Evolutionary conservation across 108 stramenopile species (phyloP).

Genomic region (Cylindrotheca fusiformis): DNA sequence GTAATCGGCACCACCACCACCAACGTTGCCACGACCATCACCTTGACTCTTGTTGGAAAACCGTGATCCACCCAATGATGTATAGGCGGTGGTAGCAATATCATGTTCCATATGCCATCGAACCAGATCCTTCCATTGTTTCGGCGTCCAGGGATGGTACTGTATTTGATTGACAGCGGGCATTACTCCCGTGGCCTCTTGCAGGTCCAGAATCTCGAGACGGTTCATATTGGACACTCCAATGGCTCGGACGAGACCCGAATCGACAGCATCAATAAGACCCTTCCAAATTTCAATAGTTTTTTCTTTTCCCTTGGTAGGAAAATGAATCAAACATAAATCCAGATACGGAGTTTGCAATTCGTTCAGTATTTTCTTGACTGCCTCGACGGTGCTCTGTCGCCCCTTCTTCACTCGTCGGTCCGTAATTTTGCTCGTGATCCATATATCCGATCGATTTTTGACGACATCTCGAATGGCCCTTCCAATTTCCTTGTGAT

Average conservation of each 20-base stretch:
- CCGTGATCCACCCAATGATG: conserved; percentile 37
- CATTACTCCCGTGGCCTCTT: conserved; percentile 47
- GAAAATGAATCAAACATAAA: conserved; percentile 32
- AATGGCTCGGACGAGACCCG: conserved; percentile 51
- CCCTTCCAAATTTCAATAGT: conserved; percentile 80
- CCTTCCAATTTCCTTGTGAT: conserved; percentile 14
- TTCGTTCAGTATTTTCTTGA: neutral
- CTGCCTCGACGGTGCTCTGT: conserved; percentile 5
- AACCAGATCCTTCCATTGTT: conserved; percentile 50
- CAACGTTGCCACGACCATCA: neutral
- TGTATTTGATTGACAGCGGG: conserved; percentile 87
- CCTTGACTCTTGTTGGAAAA: too few species aligned
- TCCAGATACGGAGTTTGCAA: conserved; percentile 10
- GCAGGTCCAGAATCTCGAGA: conserved; percentile 38
- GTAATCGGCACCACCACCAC: too few species aligned
- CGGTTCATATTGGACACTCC: conserved; percentile 76
- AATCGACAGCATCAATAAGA: conserved; percentile 59
- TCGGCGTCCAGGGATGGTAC: conserved; percentile 58
- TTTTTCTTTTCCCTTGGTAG: conserved; percentile 17
- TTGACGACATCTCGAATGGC: conserved; percentile 10
- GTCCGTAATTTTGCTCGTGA: neutral
- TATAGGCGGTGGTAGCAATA: conserved; percentile 67
- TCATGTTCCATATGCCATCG: conserved; percentile 63
- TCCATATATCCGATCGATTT: neutral
- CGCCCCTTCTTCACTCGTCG: too few species aligned